Percentiles rank a stretch among this genome's conserved stretches.
phyloP scores from a whole-genome alignment of 352 stramenopile species.

The Globisporangium emineosum region DNA sequence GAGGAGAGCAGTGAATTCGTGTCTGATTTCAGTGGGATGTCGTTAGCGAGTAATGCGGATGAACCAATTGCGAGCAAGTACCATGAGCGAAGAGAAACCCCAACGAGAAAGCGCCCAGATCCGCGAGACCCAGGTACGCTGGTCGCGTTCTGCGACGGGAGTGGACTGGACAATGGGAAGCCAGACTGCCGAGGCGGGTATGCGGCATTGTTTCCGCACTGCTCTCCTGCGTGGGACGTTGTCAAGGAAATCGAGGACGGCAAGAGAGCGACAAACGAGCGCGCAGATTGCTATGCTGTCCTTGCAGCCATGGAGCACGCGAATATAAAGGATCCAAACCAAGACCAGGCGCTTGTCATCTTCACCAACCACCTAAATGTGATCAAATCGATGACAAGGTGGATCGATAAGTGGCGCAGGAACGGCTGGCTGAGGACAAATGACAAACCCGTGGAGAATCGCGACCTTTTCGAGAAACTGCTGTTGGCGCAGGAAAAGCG shows the following conservation, averaged over 20 bases:
- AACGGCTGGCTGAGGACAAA: not conserved
- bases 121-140: not conserved
- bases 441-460: not conserved
- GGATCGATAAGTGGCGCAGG: not conserved
- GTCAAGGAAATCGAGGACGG: not conserved
- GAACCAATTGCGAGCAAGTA: not conserved
- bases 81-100: not conserved
- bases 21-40: not conserved
- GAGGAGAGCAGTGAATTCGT: not conserved
- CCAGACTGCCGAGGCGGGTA: not conserved
- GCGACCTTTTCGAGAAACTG: not conserved
- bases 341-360: not conserved
- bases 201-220: not conserved
- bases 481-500: not conserved
- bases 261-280: not conserved
- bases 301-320: not conserved
- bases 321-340: not conserved
- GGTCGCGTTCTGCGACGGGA: not conserved
- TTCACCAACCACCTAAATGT: not conserved
- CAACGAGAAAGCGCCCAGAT: not conserved
- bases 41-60: not conserved
- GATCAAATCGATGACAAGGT: not conserved
- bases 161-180: not conserved
- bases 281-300: not conserved
- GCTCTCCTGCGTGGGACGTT: not conserved